Base-by-base conservation (phyloP, 257 asterid genomes). In the Nemophila menziesii region DNA sequence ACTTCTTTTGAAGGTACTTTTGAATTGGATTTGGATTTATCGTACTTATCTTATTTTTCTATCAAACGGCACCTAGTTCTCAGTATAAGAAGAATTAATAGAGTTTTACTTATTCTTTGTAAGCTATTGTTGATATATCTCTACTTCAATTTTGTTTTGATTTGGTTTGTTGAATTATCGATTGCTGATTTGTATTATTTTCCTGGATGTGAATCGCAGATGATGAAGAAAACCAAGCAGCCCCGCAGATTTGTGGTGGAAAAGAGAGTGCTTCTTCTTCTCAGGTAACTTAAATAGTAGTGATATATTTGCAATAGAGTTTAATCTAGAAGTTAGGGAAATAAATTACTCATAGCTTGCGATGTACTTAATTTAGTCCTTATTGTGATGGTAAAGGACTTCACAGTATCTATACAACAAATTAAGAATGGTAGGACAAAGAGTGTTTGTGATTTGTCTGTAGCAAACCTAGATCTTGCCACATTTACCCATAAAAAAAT, bases 281-380 rank as follows among this genome's bases (percentile, higher is more conserved):
- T 57, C 66, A 62, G 74, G 92, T 85, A 75, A 56, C 40, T 60
- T 48, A 34, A 6, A 19, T 29, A 2, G 8, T 5, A 29, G 8
- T 29, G 2, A 7, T 7, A 2, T 29, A 51, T 43, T 17, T 14
- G 2, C 13, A 8, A 19, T 17, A 17, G 24, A n/a, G 12, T 18
- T 41, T 41, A 24, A 2, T 41, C 5, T 41, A 29, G 12, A 29
- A 2, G 8, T 3, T 29, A 29, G 36, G 36, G 7, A 29, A 7
- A 29, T 29, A 7, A 2, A 29, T 29, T 10, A 7, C 12, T 29
- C 6, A 4, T 4, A 4, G 33, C 33, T 24, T 24, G 33, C 33
- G 33, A 4, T 4, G 33, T 24, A 4, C 33, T 24, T 4, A 24
- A 24, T 24, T 24, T 24, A 24, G 33, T 24, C 6, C 6, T 24